phyloP scores from a whole-genome alignment of 1,284 basidiomycete species.

The Cutaneotrichosporon sp. region DNA sequence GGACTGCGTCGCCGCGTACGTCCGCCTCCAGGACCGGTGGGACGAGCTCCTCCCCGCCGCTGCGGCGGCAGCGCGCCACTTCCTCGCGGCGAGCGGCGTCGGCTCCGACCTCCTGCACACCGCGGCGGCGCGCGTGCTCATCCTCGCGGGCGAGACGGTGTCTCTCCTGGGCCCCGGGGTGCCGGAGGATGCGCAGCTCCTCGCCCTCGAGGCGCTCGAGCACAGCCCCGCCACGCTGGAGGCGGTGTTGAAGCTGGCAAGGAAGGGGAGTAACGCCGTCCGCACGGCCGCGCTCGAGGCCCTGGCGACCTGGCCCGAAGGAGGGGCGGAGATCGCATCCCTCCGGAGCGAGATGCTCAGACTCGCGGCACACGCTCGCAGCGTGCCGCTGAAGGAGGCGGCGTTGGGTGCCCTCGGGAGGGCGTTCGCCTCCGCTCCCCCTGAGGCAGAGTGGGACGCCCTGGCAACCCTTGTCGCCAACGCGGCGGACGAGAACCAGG shows the following conservation, averaged over 20 bases:
- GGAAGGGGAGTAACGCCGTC: conserved; percentile 14
- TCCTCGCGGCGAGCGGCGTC: conserved; percentile 10
- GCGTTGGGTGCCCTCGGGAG: conserved; percentile 36
- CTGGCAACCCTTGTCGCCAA: conserved; percentile 6
- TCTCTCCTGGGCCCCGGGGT: conserved; percentile 7
- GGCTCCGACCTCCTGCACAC: conserved; percentile 21
- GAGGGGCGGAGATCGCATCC: neutral
- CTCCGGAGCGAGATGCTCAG: conserved; percentile 2
- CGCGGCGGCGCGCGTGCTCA: conserved; percentile 16
- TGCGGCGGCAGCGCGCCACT: neutral
- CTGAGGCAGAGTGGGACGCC: neutral
- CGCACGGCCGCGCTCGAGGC: conserved; percentile 15
- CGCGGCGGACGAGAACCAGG: conserved; percentile 20
- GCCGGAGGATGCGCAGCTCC: conserved; percentile 22
- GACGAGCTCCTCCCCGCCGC: conserved; percentile 1
- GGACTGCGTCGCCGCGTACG: conserved; percentile 26
- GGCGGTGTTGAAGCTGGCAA: conserved; percentile 2
- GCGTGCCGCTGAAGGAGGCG: conserved; percentile 45
- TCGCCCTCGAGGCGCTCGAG: conserved; percentile 6
- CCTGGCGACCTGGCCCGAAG: conserved; percentile 14
- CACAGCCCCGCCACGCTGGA: conserved; percentile 5
- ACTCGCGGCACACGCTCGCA: conserved; percentile 16
- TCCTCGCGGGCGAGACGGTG: neutral
- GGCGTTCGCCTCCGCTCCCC: conserved; percentile 8
- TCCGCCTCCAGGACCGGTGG: neutral